Evolutionary conservation across 2,329 filamentous ascomycete genomes (phyloP).

Genomic region (Fusarium sp.): DNA sequence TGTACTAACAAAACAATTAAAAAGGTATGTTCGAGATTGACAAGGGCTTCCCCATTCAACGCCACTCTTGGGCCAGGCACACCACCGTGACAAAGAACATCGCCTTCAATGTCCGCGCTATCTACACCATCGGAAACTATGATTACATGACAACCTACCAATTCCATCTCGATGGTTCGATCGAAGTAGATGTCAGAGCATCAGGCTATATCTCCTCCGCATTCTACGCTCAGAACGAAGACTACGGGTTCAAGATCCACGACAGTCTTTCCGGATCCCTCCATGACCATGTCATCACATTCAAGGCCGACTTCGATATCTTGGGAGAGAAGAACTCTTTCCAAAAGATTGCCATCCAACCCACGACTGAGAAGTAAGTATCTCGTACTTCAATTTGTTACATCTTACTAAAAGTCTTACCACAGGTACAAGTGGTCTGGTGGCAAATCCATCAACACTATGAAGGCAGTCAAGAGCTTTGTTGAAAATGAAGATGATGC

Average conservation of each 20-base stretch:
- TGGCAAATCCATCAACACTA: not conserved
- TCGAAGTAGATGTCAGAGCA: not conserved
- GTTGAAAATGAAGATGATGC: constrained; percentile 5
- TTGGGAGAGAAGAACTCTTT: not conserved
- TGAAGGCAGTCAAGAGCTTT: constrained; percentile 14
- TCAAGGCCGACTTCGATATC: constrained; percentile 1
- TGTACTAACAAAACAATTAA: not conserved
- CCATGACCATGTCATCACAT: not conserved
- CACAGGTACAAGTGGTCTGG: constrained; percentile 8
- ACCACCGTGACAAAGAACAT: constrained; percentile 14
- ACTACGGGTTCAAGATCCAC: constrained; percentile 4
- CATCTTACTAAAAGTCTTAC: accelerated
- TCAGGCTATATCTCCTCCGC: constrained; percentile 9
- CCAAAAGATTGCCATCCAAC: constrained; percentile 6
- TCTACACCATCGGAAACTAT: constrained; percentile 15
- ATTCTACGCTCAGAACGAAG: constrained; percentile 3
- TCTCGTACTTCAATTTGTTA: accelerated
- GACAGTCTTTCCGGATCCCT: constrained; percentile 7
- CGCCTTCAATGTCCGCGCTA: constrained; percentile 4
- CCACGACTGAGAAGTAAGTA: not conserved
- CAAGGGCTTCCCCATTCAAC: constrained; percentile 7
- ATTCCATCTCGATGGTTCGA: not conserved
- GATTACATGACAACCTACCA: constrained; percentile 11
- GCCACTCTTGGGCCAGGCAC: constrained; percentile 1
- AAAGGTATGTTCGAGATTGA: constrained; percentile 12